Evolutionary conservation across 805 yeast species (phyloP).

Genomic region (Starmerella davenportii): DNA sequence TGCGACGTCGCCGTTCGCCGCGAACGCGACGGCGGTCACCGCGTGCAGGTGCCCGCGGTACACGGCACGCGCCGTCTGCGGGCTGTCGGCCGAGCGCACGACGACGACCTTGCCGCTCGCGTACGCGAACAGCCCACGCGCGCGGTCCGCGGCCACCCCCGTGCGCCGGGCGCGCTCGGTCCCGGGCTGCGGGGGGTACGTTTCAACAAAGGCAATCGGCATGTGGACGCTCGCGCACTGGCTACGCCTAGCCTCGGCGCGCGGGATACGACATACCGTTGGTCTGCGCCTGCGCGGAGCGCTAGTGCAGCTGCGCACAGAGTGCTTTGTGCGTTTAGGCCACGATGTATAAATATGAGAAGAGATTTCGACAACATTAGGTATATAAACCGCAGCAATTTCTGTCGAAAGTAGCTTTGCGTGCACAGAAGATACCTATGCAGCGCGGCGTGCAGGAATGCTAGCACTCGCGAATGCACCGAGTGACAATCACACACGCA

Average conservation of each 20-base stretch:
- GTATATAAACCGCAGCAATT: too few relatives aligned
- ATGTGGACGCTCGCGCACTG: conserved; percentile 1
- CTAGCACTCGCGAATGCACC: too few relatives aligned
- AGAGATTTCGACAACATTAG: background rate
- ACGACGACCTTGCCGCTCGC: conserved; percentile 65
- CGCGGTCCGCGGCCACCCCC: conserved; percentile 56
- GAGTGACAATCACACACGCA: too few relatives aligned
- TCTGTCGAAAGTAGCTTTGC: too few relatives aligned
- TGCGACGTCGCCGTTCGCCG: conserved; percentile 85
- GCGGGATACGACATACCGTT: too few relatives aligned
- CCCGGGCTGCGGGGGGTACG: conserved; percentile 61
- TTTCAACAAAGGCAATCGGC: conserved; percentile 15
- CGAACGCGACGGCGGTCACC: conserved; percentile 70
- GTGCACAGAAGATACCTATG: too few relatives aligned
- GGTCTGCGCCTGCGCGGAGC: too few relatives aligned
- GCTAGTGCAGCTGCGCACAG: too few relatives aligned
- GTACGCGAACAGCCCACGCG: conserved; percentile 51
- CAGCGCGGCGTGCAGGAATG: too few relatives aligned
- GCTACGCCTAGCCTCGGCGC: too few relatives aligned
- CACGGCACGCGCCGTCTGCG: conserved; percentile 34
- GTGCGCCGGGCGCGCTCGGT: conserved; percentile 56
- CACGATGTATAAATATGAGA: too few relatives aligned
- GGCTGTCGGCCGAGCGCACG: conserved; percentile 44
- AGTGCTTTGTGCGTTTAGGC: too few relatives aligned
- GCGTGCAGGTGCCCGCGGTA: conserved; percentile 51